These are phyloP conservation scores for Eimeria mitis DNA, from an alignment of 169 alveolate species.

Conservation along the genomic window DNA sequence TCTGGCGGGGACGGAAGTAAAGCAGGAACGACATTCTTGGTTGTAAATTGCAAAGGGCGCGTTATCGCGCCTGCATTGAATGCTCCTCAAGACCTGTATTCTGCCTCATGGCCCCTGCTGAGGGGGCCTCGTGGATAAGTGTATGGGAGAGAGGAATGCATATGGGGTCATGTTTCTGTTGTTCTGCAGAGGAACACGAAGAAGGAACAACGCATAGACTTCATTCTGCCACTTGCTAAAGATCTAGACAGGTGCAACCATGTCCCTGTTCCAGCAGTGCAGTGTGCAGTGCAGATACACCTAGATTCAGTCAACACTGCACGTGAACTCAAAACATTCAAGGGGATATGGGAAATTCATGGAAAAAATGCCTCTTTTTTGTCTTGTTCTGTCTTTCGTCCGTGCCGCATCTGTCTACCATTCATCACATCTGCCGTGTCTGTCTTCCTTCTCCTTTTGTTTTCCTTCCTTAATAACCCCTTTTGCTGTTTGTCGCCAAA, in stretches of 20 bases:
- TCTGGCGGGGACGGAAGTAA: neutral
- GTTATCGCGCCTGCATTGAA: neutral
- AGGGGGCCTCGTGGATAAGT: neutral
- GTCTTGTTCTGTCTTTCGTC: neutral
- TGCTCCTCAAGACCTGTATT: neutral
- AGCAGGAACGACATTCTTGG: neutral
- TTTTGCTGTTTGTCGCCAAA: neutral
- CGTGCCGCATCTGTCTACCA: neutral
- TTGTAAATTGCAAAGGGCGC: neutral
- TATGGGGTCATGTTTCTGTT: neutral
- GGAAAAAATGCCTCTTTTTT: too few relatives aligned
- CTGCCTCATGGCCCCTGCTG: neutral
- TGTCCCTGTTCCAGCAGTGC: neutral
- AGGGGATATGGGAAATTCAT: neutral
- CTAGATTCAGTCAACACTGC: neutral
- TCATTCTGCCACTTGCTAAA: slow-evolving; percentile 79
- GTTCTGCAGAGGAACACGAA: slow-evolving; percentile 76
- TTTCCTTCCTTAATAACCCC: neutral
- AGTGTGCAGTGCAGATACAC: neutral
- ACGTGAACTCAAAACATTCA: neutral
- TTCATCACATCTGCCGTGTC: neutral
- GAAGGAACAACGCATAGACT: slow-evolving; percentile 76
- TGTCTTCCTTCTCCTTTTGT: neutral
- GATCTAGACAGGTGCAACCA: slow-evolving; percentile 76
- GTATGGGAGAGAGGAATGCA: neutral